Evolutionary conservation across 495 filamentous ascomycete genomes (phyloP), one percentile per base, ranked within the genome.

Genomic region (Neurospora tetrasperma): DNA sequence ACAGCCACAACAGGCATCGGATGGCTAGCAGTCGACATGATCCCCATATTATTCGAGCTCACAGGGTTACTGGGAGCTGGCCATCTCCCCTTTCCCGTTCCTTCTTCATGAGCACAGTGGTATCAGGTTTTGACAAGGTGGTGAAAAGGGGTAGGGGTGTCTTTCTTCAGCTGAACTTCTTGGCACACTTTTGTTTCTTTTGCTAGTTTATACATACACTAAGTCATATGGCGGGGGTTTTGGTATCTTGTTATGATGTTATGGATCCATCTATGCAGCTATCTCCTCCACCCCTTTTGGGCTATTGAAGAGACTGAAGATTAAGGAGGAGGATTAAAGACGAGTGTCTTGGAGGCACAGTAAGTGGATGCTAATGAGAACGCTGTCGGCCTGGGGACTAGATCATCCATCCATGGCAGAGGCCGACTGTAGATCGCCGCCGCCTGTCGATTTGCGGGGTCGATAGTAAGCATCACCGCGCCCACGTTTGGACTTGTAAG

Each of bases 21-120:
- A 23, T 92, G 87, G 88, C 81, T 92, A 71, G 90, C 89, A 4
- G 89, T 92, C 4, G 92, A 93, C 74, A 82, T 84, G 3, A 88
- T 88, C 72, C 90, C 90, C 0, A 80, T 92, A 6, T 76, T 90
- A 11, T 93, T 94, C 75, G 88, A 91, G 76, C n/a, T 86, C 3
- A 78, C 90, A 42, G 90, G 91, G 5, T 5, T 66, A 1, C 80
- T 93, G 18, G 91, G 89, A 10, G 77, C 78, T 4, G 71, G 68
- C 16, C 76, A 74, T 43, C 43, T 66, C 14, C 54, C 54, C 1
- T 66, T 66, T 18, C 27, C 27, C 27, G 48, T 31, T 35, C 14
- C 20, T 27, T 31, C 48, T 12, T 48, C n/a, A n/a, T 48, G 11
- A 27, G 48, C 20, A 27, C 48, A 12, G 11, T 27, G 48, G 11